Conservation (phyloP, 805 yeast species). For the Suhomyces prunicola region DNA sequence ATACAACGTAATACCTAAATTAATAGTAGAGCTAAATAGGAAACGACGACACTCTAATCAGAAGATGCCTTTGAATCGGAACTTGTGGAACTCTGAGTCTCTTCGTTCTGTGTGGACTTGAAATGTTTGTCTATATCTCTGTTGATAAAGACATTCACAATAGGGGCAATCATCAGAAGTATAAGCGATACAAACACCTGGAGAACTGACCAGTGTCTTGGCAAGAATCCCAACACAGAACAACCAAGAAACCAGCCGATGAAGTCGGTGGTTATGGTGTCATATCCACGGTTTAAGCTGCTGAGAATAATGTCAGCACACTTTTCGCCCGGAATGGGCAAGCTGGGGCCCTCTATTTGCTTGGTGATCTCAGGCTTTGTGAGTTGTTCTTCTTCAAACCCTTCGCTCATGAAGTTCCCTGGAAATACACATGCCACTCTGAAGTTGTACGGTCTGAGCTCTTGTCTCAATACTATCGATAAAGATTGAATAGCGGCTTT, state of each 20-base stretch:
- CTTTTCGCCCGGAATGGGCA: conserved; percentile 59
- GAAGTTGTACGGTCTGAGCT: conserved; percentile 62
- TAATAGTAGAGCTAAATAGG: too few relatives aligned
- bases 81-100: not conserved
- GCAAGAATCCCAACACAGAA: conserved; percentile 65
- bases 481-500: conserved; percentile 80
- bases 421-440: conserved; percentile 76
- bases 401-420: conserved; percentile 89
- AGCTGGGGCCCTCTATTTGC: conserved; percentile 80
- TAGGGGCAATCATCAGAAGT: conserved; percentile 47
- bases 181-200: conserved; percentile 37
- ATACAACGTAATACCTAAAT: too few relatives aligned
- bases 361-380: conserved; percentile 85
- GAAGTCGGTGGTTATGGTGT: conserved; percentile 75
- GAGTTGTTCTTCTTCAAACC: conserved; percentile 72
- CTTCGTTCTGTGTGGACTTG: conserved; percentile 18
- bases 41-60: too few relatives aligned
- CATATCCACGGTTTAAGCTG: conserved; percentile 60
- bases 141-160: conserved; percentile 50
- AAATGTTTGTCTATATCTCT: conserved; percentile 52
- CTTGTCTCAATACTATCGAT: conserved; percentile 79
- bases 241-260: conserved; percentile 79
- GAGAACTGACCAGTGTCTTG: conserved; percentile 56
- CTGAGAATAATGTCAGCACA: conserved; percentile 63
- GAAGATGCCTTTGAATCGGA: not conserved